Evolutionary conservation across 495 filamentous ascomycete species (phyloP).

Genomic region (Neurospora sp.): DNA sequence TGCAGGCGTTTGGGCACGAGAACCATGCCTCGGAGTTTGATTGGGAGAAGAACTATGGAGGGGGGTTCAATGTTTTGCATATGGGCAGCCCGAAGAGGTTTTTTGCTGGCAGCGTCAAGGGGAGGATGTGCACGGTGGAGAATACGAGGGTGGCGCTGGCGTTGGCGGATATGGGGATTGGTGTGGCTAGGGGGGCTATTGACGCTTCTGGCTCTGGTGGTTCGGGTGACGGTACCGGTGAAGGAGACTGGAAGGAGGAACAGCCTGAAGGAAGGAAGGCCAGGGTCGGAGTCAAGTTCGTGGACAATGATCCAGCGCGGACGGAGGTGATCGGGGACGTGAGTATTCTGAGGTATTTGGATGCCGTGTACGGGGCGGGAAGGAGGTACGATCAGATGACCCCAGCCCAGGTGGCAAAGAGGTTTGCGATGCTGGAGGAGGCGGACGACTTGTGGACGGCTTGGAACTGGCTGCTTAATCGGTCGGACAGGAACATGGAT

Average conservation of each 20-base stretch:
- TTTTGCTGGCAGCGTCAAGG: conserved; percentile 38
- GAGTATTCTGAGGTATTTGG: conserved; percentile 46
- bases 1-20: conserved; percentile 75
- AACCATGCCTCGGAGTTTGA: conserved; percentile 66
- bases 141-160: conserved; percentile 49
- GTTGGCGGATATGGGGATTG: conserved; percentile 49
- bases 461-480: conserved; percentile 17
- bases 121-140: conserved; percentile 21
- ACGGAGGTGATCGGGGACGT: conserved; percentile 37
- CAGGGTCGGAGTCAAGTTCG: conserved; percentile 33
- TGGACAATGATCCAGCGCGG: conserved; percentile 41
- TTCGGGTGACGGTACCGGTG: neutral
- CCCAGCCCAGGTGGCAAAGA: conserved; percentile 23
- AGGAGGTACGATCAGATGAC: conserved; percentile 19
- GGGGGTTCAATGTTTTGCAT: conserved; percentile 82
- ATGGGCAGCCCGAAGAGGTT: conserved; percentile 43
- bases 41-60: conserved; percentile 70
- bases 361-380: conserved; percentile 33
- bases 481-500: conserved; percentile 3
- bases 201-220: conserved; percentile 7
- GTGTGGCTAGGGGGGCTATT: conserved; percentile 40
- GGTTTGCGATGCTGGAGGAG: conserved; percentile 28
- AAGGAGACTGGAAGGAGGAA: neutral
- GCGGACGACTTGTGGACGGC: conserved; percentile 25
- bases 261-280: neutral